A percentile compares a stretch with the other conserved stretches of the same genome.
These are phyloP conservation scores for Curvularia sp. DNA, from an alignment of 2,329 filamentous ascomycete genomes.

Conservation along the genomic window DNA sequence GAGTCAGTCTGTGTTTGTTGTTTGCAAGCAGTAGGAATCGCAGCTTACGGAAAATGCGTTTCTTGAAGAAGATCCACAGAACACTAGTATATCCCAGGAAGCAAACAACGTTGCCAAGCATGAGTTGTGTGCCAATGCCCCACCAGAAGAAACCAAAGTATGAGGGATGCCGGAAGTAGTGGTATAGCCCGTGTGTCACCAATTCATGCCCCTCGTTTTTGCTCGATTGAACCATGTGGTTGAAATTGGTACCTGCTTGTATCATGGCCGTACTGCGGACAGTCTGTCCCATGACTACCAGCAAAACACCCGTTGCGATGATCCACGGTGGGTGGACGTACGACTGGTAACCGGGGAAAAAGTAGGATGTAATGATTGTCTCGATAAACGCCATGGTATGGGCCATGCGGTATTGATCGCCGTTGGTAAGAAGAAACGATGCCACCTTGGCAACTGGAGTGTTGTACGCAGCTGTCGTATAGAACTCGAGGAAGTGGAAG, in stretches of 20 bases:
- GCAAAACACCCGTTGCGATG: conserved; percentile 63
- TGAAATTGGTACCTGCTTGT: conserved; percentile 89
- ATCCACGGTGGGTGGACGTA: conserved; percentile 52
- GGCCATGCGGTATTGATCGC: conserved; percentile 81
- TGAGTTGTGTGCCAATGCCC: conserved; percentile 91
- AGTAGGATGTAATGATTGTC: conserved; percentile 65
- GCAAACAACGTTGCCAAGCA: conserved; percentile 84
- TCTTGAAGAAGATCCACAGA: conserved; percentile 84
- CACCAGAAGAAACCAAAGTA: conserved; percentile 99
- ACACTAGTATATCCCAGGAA: conserved; percentile 75
- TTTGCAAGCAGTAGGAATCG: background rate
- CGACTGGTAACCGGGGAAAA: conserved; percentile 60
- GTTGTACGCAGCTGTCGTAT: conserved; percentile 85
- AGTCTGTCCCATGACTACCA: conserved; percentile 74
- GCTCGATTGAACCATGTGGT: conserved; percentile 76
- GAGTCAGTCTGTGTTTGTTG: conserved; percentile 8
- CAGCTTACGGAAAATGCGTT: conserved; percentile 69
- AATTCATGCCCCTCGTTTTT: conserved; percentile 75
- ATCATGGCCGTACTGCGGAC: conserved; percentile 85
- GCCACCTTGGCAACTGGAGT: conserved; percentile 72
- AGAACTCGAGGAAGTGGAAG: conserved; percentile 98
- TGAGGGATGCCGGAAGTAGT: conserved; percentile 78
- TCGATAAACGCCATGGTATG: conserved; percentile 78
- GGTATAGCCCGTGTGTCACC: conserved; percentile 85
- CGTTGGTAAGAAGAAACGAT: conserved; percentile 87